These are phyloP conservation scores for Gracilaria domingensis DNA, from an alignment of 23 red algal genomes.

Conservation along the genomic window DNA sequence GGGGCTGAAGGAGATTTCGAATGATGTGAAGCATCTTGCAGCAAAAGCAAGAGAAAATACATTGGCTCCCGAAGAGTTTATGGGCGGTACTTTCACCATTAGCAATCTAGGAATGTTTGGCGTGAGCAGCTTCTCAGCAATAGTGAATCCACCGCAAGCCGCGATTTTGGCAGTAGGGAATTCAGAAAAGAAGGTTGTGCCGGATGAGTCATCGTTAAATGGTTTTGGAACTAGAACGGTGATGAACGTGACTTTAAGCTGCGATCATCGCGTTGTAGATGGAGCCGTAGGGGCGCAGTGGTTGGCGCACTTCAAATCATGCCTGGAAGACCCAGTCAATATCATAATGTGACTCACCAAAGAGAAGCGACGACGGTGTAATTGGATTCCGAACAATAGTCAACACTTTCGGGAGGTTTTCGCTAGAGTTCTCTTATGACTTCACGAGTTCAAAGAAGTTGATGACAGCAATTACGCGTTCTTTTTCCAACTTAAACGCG, in stretches of 20 bases:
- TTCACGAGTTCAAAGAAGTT: background rate
- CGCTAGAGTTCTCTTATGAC: background rate
- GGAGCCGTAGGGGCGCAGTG: slow-evolving; percentile 95
- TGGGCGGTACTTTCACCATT: slow-evolving; percentile 98
- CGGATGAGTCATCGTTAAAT: slow-evolving; percentile 38
- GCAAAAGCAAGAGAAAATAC: slow-evolving; percentile 83
- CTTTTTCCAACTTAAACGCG: background rate
- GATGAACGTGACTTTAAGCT: slow-evolving; percentile 87
- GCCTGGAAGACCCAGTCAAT: slow-evolving; percentile 86
- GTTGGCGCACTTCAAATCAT: slow-evolving; percentile 81
- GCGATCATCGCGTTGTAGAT: slow-evolving; percentile 99
- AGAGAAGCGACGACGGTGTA: background rate
- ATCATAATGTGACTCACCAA: slow-evolving; percentile 68
- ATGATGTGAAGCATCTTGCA: slow-evolving; percentile 86
- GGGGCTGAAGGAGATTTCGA: slow-evolving; percentile 81
- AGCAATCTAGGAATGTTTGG: slow-evolving; percentile 97
- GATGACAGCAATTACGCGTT: background rate
- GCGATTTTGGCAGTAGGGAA: slow-evolving; percentile 97
- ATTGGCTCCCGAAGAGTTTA: slow-evolving; percentile 86
- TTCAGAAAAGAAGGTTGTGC: slow-evolving; percentile 73
- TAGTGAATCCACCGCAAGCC: slow-evolving; percentile 98
- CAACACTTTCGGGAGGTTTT: background rate
- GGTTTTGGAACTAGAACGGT: slow-evolving; percentile 49
- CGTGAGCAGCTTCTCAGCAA: slow-evolving; percentile 90
- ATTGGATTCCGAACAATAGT: background rate